phyloP scores from a whole-genome alignment of 306 rosid species.

The Trichosanthes truncata region DNA sequence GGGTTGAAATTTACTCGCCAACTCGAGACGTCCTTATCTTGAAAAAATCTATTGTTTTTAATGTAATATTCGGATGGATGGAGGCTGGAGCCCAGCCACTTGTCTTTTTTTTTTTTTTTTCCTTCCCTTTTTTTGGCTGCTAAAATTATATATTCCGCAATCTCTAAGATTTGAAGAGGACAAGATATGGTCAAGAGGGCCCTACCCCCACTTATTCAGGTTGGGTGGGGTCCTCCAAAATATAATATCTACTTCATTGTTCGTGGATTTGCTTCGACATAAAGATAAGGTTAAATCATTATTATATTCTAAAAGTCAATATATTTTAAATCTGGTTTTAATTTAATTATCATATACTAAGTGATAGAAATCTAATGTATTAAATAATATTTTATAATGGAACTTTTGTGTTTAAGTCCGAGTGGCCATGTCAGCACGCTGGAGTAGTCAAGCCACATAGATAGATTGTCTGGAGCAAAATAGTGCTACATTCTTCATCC shows the following conservation, averaged over 20 bases:
- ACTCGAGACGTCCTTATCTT: not conserved
- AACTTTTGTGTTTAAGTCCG: too few relatives aligned
- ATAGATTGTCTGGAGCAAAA: too few relatives aligned
- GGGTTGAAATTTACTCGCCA: not conserved
- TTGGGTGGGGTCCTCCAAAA: not conserved
- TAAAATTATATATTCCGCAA: not conserved
- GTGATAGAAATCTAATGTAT: not conserved
- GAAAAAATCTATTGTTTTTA: not conserved
- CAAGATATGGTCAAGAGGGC: not conserved
- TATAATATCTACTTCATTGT: not conserved
- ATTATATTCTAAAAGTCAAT: too few relatives aligned
- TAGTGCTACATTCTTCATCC: too few relatives aligned
- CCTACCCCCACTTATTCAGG: not conserved
- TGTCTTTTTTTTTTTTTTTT: not conserved
- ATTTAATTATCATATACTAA: not conserved
- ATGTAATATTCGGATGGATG: not conserved
- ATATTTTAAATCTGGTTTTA: not conserved
- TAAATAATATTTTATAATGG: not conserved
- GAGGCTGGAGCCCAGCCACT: not conserved
- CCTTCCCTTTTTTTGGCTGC: not conserved
- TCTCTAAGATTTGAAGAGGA: not conserved
- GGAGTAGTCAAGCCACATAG: too few relatives aligned
- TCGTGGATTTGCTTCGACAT: not conserved
- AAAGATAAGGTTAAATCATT: not conserved
- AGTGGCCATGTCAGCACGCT: too few relatives aligned